Base-by-base conservation (phyloP, 2,329 filamentous ascomycete species). In the Harringtonia aguacate region DNA sequence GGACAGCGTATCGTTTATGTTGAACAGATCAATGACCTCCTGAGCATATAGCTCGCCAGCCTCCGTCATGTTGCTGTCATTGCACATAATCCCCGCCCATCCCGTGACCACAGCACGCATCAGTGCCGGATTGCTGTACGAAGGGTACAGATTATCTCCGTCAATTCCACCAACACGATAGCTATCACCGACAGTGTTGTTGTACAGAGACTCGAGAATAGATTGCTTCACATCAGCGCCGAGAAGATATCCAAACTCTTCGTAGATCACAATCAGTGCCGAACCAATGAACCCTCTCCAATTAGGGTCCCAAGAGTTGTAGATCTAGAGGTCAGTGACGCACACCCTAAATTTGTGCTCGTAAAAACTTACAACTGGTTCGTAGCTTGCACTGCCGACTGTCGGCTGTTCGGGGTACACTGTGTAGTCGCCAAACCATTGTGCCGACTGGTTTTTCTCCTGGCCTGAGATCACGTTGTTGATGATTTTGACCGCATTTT, bases 241-340 rank as follows among this genome's bases (percentile, higher is more conserved):
- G 4, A 71, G 49, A 1, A 79, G 61, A 45, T 70, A 55, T 0
- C 64, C 56, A 43, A 75, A 81, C 49, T 81, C 76, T 53, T 81
- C 77, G 20, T 78, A 61, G 22, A 70, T 70, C 34, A 80, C 60
- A 22, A 81, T 69, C 14, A 81, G 65, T 0, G 73, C 69, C 0
- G 74, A 78, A 13, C 75, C 74, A 29, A 81, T 65, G 45, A 81
- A 81, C 1, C 76, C 77, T 40, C 77, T 64, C 77, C 77, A 81
- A 48, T 81, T 81, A 2, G 76, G 75, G 50, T 81, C 77, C 72
- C 74, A 81, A 0, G 69, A 68, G 44, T 69, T 65, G 53, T 79
- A 77, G 29, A 75, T 73, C 4, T 57, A 53, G n/a, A n/a, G 33
- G 14, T 39, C 37, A 24, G 38, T 36, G n/a, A n/a, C n/a, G n/a